Percentiles rank a stretch among this genome's conserved stretches.
These are phyloP conservation scores for Apiosordaria backusii DNA, from an alignment of 495 filamentous ascomycete species.

Conservation along the genomic window DNA sequence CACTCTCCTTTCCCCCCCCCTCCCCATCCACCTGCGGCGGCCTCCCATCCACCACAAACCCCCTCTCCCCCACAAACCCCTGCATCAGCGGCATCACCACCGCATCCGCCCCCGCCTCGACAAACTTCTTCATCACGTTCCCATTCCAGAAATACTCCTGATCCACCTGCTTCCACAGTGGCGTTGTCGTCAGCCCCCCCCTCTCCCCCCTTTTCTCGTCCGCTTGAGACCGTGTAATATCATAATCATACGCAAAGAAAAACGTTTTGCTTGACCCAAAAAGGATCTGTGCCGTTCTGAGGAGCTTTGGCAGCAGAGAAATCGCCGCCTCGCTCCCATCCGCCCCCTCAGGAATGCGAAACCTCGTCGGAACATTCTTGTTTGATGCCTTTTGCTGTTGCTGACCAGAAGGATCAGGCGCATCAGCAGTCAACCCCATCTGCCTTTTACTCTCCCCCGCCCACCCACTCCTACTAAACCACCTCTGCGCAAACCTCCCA, in stretches of 20 bases:
- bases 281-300: conserved; percentile 75
- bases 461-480: conserved; percentile 84
- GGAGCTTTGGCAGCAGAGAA: conserved; percentile 72
- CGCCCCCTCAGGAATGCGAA: conserved; percentile 29
- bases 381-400: conserved; percentile 6
- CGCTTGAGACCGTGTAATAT: conserved; percentile 68
- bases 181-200: conserved; percentile 41
- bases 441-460: conserved; percentile 54
- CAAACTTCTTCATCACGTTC: conserved; percentile 69
- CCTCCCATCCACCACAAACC: conserved; percentile 61
- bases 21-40: conserved; percentile 44
- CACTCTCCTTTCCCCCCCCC: conserved; percentile 32
- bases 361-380: conserved; percentile 21
- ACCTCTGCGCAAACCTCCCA: conserved; percentile 80
- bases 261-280: conserved; percentile 78
- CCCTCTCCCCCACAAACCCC: conserved; percentile 87
- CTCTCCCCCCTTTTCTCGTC: conserved; percentile 34
- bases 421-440: conserved; percentile 53
- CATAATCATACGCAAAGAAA: conserved; percentile 89
- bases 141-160: conserved; percentile 88
- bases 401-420: conserved; percentile 8
- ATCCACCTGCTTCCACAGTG: conserved; percentile 71
- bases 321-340: conserved; percentile 34
- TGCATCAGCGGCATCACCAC: conserved; percentile 84
- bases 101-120: conserved; percentile 59